These are phyloP conservation scores for Dictyostelium firmibasis DNA, from an alignment of 78 protist genomes.

Conservation along the genomic window DNA sequence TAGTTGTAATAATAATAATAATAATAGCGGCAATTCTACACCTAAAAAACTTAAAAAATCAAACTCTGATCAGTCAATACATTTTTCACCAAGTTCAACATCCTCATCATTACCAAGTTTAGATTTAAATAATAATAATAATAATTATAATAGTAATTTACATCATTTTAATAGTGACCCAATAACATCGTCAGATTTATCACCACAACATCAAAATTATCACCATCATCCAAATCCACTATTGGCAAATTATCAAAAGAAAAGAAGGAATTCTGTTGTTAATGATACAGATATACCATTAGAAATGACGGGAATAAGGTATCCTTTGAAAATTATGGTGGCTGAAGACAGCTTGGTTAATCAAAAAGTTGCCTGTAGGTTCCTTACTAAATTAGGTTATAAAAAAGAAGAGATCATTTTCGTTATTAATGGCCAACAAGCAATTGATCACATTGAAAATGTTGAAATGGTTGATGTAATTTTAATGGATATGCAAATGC, in stretches of 20 bases:
- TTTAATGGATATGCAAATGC: slow-evolving; percentile 60
- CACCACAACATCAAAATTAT: slow-evolving; percentile 2
- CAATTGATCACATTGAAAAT: slow-evolving; percentile 28
- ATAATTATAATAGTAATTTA: neutral
- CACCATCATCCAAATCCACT: neutral
- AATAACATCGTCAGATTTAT: neutral
- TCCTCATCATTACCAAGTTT: neutral
- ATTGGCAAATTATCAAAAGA: neutral
- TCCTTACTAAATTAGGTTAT: slow-evolving; percentile 21
- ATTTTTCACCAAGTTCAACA: neutral
- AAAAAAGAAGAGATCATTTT: slow-evolving; percentile 15
- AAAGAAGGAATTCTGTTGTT: slow-evolving; percentile 23
- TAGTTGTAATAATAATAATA: neutral
- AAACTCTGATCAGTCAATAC: neutral
- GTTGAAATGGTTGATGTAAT: slow-evolving; percentile 35
- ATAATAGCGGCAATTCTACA: neutral
- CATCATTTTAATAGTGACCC: neutral
- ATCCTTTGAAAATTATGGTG: slow-evolving; percentile 23
- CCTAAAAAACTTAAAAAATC: neutral
- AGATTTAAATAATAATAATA: neutral
- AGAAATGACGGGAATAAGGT: slow-evolving; percentile 16
- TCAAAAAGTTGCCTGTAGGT: slow-evolving; percentile 29
- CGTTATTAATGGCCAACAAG: slow-evolving; percentile 46
- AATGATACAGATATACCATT: slow-evolving; percentile 34
- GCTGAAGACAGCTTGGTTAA: slow-evolving; percentile 48